Base-by-base conservation (phyloP, 495 filamentous ascomycete genomes). In the Podospora pseudopauciseta region DNA sequence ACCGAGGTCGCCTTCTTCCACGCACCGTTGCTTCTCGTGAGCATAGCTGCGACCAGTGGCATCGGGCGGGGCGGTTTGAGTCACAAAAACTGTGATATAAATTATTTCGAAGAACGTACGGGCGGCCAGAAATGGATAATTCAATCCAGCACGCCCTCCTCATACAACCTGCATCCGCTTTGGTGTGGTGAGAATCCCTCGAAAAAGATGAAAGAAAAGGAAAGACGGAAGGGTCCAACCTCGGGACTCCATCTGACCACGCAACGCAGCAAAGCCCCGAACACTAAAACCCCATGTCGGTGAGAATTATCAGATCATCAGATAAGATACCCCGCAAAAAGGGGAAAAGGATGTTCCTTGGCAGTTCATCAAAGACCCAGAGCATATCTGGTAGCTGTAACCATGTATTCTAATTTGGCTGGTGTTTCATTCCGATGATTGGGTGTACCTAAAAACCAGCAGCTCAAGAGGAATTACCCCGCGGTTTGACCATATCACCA, bases 1-100 rank as follows among this genome's bases (percentile, higher is more conserved):
- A 62, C 70, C 28, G 69, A 69, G 39, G 70, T 67, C 65, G 71
- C 71, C 66, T 63, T 70, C 64, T 73, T 77, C 71, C 57, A 72
- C 23, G 60, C 69, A 70, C 67, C 65, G 59, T 57, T 61, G 34
- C 64, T 64, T 56, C 71, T 64, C 13, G 59, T 39, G 60, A 74
- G 67, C 71, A 76, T 74, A 65, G 63, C 71, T 65, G 6, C 55
- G 5, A 7, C n/a, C 9, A 58, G 23, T 34, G 28, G 23, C 28
- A 53, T 30, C 32, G 54, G 1, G 61, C n/a, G 23, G 55, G 55
- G 16, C 1, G n/a, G 3, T n/a, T 58, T 18, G 55, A 58, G 18
- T 49, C 39, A 49, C 9, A 49, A 49, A 49, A 49, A 13, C 5
- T 49, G 39, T 49, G 39, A 49, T 49, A 13, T 49, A 23, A 23